Evolutionary conservation across 164 flowering plant species (phyloP), one percentile per base, ranked within the genome.

Genomic region (Sextonia rubra): DNA sequence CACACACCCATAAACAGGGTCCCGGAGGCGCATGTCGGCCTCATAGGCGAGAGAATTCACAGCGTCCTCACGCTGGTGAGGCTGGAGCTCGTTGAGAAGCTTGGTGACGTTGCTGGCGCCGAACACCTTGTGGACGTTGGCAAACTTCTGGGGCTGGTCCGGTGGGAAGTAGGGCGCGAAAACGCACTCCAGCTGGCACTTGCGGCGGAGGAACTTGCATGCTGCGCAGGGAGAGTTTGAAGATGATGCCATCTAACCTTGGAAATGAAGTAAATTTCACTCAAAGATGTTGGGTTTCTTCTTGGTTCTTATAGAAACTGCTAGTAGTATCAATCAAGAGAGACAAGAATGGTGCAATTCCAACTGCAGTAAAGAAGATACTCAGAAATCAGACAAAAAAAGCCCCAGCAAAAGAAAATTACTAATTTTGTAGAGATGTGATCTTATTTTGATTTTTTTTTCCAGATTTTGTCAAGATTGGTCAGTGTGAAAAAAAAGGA

Each of bases 71-170:
- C 95, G 81, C 77, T 87, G 95, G 55, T 86, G 87, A 0, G 88
- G 87, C 25, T 55, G 86, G 23, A 90, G 82, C 70, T 89, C 92
- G 52, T 85, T 82, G 60, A 90, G 87, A 20, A 90, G 84, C 80
- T 89, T 90, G 44, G 89, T 82, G 5, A 89, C 91, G 60, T 90
- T 90, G 85, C 95, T 90, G 11, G 92, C 95, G 0, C 95, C 95
- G 62, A 90, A 90, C 47, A 90, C 85, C 78, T 86, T 89, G 89
- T 90, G 95, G n/a, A 90, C 95, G 65, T 83, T 85, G 22, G 88
- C 85, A 61, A 90, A 90, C 64, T 88, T 90, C 47, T 86, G 88
- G 0, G 94, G 92, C 80, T 90, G 91, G 73, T 90, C 92, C 0
- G 94, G 90, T 12, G 92, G 91, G 71, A 90, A 90, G 69, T 90